Base-by-base conservation (phyloP, 352 stramenopile species). In the Globisporangium lucens region DNA sequence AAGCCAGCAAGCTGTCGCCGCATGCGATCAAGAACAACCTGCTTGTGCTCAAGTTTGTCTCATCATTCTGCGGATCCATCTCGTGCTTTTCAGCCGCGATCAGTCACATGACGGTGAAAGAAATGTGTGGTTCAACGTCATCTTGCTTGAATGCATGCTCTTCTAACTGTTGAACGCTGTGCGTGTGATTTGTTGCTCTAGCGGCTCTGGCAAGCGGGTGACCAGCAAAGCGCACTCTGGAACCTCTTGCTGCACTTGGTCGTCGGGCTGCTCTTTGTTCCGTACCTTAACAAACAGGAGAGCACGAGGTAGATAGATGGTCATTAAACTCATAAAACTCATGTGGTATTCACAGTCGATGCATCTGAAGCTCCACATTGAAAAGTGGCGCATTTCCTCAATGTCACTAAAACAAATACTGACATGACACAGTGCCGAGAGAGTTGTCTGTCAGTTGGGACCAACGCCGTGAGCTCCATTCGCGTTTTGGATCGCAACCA, bases 41-140 rank as follows among this genome's bases (percentile, higher is more conserved):
- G 20, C 71, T 90, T 5, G 74, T 83, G 22, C 70, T 86, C 65
- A 91, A 91, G 71, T 91, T 91, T 69, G 83, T 89, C n/a, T 89
- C 78, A 20, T 91, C 83, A 4, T 91, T 91, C 35, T 91, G 83
- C 64, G 83, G 83, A 20, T 91, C 83, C 4, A 49, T 91, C 24
- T 91, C 83, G 38, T 79, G 76, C 53, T 90, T 91, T 64, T 89
- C 80, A 15, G 80, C 73, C 1, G 57, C 77, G 24, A 77, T 91
- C 30, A 89, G 74, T 24, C 75, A 83, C 49, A 73, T 78, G 27
- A 84, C 79, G 71, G 82, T 91, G 67, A 27, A 69, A 68, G 41
- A 22, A 24, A 41, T 24, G 24, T 24, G 24, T 24, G 24, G 24
- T 24, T 24, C 24, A 24, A 24, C 24, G 24, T 24, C 24, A 24